Evolutionary conservation across 768 basidiomycete species (phyloP).

Genomic region (Cystobasidium tubakii): DNA sequence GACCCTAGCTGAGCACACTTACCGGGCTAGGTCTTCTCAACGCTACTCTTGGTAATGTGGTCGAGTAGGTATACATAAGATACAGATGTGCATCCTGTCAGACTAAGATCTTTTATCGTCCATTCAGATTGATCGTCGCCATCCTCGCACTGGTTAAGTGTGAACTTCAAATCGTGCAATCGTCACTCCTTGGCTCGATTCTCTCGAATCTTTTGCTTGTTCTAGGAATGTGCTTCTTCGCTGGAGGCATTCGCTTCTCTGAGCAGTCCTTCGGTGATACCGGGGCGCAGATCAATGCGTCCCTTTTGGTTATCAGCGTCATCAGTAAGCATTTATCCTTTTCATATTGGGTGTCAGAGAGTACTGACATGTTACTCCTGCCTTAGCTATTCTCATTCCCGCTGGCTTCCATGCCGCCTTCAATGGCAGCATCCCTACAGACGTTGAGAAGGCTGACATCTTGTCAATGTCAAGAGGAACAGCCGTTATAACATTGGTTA

Average conservation of each 20-base stretch:
- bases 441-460: constrained; percentile 34
- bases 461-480: constrained; percentile 43
- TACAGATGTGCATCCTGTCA: too few species aligned
- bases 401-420: constrained; percentile 35
- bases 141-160: constrained; percentile 76
- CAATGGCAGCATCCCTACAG: neutral
- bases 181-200: constrained; percentile 73
- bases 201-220: constrained; percentile 70
- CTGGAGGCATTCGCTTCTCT: constrained; percentile 26
- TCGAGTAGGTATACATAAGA: constrained; percentile 40
- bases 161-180: constrained; percentile 75
- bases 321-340: constrained; percentile 26
- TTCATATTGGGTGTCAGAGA: neutral
- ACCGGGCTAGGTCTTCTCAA: constrained; percentile 67
- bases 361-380: neutral
- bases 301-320: constrained; percentile 36
- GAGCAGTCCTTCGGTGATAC: constrained; percentile 36
- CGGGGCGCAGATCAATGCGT: constrained; percentile 37
- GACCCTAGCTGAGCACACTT: too few species aligned
- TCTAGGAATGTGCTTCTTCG: constrained; percentile 63
- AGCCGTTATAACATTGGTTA: constrained; percentile 68
- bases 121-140: constrained; percentile 45
- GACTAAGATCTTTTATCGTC: neutral
- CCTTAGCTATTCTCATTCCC: constrained; percentile 35
- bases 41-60: constrained; percentile 56